Evolutionary conservation across 257 asterid species (phyloP).

Genomic region (Vinca minor): DNA sequence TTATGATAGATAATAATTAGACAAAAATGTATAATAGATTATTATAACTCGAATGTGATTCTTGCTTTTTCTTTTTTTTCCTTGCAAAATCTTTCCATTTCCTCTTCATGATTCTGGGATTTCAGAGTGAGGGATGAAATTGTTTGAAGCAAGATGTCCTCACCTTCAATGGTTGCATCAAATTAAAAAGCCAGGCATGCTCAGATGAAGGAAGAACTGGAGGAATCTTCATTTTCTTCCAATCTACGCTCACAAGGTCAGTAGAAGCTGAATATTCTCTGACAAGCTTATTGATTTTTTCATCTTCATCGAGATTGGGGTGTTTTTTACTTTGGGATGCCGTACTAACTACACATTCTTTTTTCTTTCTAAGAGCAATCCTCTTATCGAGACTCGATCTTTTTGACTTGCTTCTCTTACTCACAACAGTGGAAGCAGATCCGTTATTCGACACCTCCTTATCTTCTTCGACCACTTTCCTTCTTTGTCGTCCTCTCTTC

Average conservation of each 20-base stretch:
- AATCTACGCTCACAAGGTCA: slow-evolving; percentile 51
- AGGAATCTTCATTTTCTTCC: slow-evolving; percentile 89
- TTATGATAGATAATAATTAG: neutral
- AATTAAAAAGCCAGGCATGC: slow-evolving; percentile 67
- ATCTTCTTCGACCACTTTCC: slow-evolving; percentile 35
- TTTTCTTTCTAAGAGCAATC: slow-evolving; percentile 42
- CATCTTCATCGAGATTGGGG: slow-evolving; percentile 32
- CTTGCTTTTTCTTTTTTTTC: neutral
- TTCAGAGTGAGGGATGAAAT: neutral
- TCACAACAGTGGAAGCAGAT: slow-evolving; percentile 33
- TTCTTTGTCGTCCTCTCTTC: slow-evolving; percentile 36
- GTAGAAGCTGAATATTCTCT: slow-evolving; percentile 58
- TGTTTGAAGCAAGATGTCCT: slow-evolving; percentile 3
- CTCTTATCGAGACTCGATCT: slow-evolving; percentile 74
- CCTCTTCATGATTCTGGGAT: neutral
- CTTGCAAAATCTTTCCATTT: neutral
- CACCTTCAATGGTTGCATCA: slow-evolving; percentile 91
- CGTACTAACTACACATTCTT: slow-evolving; percentile 32
- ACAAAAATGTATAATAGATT: neutral
- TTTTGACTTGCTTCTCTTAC: slow-evolving; percentile 35
- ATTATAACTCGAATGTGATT: neutral
- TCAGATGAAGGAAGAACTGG: slow-evolving; percentile 74
- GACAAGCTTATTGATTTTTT: slow-evolving; percentile 52
- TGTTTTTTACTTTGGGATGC: slow-evolving; percentile 22
- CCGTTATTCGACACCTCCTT: slow-evolving; percentile 27